A percentile compares a stretch with the other conserved stretches of the same genome.
These are phyloP conservation scores for Capsicum chinense DNA, from an alignment of 257 asterid species.

Conservation along the genomic window DNA sequence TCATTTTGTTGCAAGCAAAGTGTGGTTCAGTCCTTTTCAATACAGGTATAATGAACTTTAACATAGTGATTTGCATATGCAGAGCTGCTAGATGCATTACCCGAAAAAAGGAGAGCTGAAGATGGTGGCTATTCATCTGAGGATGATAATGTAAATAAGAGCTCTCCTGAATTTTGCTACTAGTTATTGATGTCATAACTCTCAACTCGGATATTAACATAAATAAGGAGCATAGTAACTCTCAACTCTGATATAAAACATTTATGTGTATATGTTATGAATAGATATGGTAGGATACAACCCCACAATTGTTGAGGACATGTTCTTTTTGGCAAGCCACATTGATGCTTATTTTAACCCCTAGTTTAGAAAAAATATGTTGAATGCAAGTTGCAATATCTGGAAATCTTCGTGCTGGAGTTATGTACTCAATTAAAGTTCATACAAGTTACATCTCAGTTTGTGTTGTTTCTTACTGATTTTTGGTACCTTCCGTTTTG, in stretches of 20 bases:
- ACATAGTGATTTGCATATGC: constrained; percentile 29
- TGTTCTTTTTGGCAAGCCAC: not conserved
- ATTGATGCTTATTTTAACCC: not conserved
- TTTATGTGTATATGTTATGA: not conserved
- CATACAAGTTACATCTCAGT: not conserved
- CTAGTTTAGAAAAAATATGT: not conserved
- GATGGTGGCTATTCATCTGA: constrained; percentile 82
- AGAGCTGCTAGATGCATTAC: constrained; percentile 89
- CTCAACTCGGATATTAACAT: not conserved
- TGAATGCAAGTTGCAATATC: not conserved
- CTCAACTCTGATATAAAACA: not conserved
- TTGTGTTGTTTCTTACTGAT: not conserved
- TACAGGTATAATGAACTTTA: not conserved
- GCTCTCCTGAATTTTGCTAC: not conserved
- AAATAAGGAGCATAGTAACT: not conserved
- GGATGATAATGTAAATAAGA: constrained; percentile 62
- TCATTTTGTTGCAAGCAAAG: not conserved
- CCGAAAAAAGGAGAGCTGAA: constrained; percentile 72
- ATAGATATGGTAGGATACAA: not conserved
- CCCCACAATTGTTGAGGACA: not conserved
- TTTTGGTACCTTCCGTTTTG: constrained; percentile 23
- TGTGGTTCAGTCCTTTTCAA: not conserved
- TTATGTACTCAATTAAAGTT: not conserved
- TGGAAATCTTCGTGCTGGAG: not conserved
- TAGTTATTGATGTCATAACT: not conserved